Evolutionary conservation across 805 yeast species (phyloP).

Genomic region (Cyberlindnera euphorbiae): DNA sequence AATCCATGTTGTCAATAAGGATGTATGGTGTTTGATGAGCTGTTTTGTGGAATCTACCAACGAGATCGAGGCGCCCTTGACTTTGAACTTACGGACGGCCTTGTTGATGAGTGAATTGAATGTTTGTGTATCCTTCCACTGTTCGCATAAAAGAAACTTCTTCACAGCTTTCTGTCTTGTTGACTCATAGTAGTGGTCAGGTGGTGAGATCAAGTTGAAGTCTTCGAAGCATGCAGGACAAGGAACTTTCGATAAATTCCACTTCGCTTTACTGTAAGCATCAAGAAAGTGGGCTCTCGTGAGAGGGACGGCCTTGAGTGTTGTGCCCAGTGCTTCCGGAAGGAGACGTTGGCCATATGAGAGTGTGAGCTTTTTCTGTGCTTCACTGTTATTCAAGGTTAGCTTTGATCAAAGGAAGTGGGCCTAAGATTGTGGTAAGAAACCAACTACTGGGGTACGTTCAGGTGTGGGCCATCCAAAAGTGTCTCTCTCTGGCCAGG

Average conservation of each 20-base stretch:
- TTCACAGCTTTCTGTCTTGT: conserved; percentile 41
- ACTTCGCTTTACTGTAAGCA: conserved; percentile 49
- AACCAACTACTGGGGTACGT: too few species aligned
- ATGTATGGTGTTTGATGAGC: conserved; percentile 43
- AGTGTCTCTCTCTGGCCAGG: too few species aligned
- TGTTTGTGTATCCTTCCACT: conserved; percentile 43
- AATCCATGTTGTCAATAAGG: conserved; percentile 44
- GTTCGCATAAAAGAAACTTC: conserved; percentile 33
- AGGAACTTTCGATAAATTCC: conserved; percentile 50
- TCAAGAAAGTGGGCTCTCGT: conserved; percentile 53
- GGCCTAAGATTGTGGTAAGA: background rate
- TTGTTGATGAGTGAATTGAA: conserved; percentile 36
- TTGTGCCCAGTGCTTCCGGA: conserved; percentile 9
- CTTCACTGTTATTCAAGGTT: too few species aligned
- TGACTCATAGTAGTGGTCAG: conserved; percentile 49
- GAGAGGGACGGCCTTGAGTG: conserved; percentile 30
- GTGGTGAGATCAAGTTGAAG: conserved; percentile 51
- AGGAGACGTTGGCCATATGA: conserved; percentile 9
- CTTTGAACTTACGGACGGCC: conserved; percentile 38
- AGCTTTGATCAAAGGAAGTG: background rate
- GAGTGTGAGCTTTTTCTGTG: conserved; percentile 1
- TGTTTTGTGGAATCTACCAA: conserved; percentile 47
- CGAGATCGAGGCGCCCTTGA: conserved; percentile 54
- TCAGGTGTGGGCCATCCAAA: too few species aligned
- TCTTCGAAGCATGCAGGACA: conserved; percentile 50